phyloP scores from a whole-genome alignment of 2,329 filamentous ascomycete genomes.

The Fusarium dimerum region DNA sequence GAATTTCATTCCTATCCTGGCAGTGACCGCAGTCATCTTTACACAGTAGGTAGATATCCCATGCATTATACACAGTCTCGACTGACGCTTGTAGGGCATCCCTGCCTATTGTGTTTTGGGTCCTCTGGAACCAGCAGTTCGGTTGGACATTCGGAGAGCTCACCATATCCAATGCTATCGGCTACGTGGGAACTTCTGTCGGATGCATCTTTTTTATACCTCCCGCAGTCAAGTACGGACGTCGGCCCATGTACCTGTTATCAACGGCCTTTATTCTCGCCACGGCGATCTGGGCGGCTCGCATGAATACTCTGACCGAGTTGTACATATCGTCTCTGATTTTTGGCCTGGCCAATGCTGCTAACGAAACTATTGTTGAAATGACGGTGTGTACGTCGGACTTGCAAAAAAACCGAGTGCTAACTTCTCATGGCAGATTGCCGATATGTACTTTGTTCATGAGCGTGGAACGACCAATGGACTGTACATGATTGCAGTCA shows the following conservation, averaged over 20 bases:
- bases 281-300: slow-evolving; percentile 20
- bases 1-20: slow-evolving; percentile 24
- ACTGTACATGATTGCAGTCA: slow-evolving; percentile 29
- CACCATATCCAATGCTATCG: slow-evolving; percentile 23
- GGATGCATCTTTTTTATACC: slow-evolving; percentile 35
- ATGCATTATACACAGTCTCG: neutral
- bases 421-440: slow-evolving; percentile 11
- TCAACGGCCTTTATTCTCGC: slow-evolving; percentile 20
- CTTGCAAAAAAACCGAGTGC: neutral
- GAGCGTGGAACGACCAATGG: slow-evolving; percentile 30
- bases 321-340: slow-evolving; percentile 27
- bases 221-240: slow-evolving; percentile 32
- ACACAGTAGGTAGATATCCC: slow-evolving; percentile 13
- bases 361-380: slow-evolving; percentile 38
- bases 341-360: slow-evolving; percentile 35
- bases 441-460: slow-evolving; percentile 33
- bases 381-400: slow-evolving; percentile 30
- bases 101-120: slow-evolving; percentile 30
- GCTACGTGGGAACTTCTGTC: slow-evolving; percentile 28
- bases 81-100: slow-evolving; percentile 1
- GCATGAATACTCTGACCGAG: slow-evolving; percentile 19
- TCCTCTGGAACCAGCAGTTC: slow-evolving; percentile 29
- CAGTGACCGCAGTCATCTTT: slow-evolving; percentile 24
- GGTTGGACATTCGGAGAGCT: slow-evolving; percentile 21
- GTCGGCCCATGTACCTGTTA: slow-evolving; percentile 29